Conservation (phyloP, 306 rosid genomes). For the Sicyos edulis region DNA sequence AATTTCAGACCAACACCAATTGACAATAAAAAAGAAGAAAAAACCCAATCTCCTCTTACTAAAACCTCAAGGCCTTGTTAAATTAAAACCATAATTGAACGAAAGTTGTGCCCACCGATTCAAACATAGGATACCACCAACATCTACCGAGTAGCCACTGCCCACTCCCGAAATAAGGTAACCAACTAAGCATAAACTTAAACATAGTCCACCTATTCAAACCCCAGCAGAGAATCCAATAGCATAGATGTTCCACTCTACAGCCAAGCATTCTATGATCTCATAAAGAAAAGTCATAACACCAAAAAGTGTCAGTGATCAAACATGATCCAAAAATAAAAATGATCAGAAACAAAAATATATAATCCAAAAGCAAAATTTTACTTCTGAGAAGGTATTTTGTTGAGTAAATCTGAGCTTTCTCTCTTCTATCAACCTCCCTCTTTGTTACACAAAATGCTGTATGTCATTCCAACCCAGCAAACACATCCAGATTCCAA, state of each 20-base stretch:
- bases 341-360: background rate
- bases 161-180: background rate
- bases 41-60: background rate
- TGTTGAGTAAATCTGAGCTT: slow-evolving; percentile 14
- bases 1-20: background rate
- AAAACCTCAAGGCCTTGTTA: background rate
- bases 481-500: background rate
- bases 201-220: slow-evolving; percentile 15
- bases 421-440: slow-evolving; percentile 12
- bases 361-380: background rate
- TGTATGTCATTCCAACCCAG: slow-evolving; percentile 12
- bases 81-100: background rate
- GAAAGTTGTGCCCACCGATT: background rate
- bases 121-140: background rate
- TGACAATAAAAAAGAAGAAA: background rate
- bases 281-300: background rate
- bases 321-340: background rate
- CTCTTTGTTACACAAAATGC: background rate
- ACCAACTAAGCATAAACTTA: background rate
- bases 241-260: slow-evolving; percentile 16
- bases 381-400: slow-evolving; percentile 6
- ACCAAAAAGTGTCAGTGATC: slow-evolving; percentile 10
- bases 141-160: background rate
- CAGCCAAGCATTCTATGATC: slow-evolving; percentile 2
- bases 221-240: slow-evolving; percentile 4